Percentiles rank a stretch among this genome's conserved stretches.
phyloP scores from a whole-genome alignment of 371 early-diverging fungal genomes.

The Dinochytrium kinnereticum region DNA sequence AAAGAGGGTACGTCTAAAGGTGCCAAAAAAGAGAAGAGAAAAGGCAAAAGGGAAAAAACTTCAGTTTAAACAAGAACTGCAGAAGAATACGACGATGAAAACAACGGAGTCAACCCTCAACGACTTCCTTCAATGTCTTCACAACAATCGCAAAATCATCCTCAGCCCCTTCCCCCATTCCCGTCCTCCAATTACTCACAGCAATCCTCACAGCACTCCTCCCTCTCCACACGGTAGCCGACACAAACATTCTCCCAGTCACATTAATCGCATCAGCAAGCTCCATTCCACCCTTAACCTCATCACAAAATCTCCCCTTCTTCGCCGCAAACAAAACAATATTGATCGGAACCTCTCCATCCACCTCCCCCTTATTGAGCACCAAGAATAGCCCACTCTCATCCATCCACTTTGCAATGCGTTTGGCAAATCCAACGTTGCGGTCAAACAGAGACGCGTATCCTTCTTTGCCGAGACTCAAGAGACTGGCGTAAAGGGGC shows the following conservation, averaged over 20 bases:
- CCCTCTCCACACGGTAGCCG: conserved; percentile 51
- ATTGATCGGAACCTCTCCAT: conserved; percentile 43
- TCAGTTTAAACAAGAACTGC: too few relatives aligned
- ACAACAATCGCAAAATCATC: conserved; percentile 18
- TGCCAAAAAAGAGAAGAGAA: too few relatives aligned
- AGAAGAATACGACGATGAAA: too few relatives aligned
- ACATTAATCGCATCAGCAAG: conserved; percentile 45
- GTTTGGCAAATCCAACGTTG: conserved; percentile 49
- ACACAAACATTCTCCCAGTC: conserved; percentile 47
- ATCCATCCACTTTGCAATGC: conserved; percentile 51
- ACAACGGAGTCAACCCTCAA: too few relatives aligned
- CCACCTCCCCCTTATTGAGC: conserved; percentile 25
- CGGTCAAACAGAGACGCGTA: conserved; percentile 47
- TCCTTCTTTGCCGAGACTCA: conserved; percentile 50
- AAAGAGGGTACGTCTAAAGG: too few relatives aligned
- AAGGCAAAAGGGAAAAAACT: too few relatives aligned
- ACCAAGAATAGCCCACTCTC: conserved; percentile 8
- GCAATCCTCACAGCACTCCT: conserved; percentile 50
- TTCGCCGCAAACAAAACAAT: conserved; percentile 49
- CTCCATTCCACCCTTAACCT: conserved; percentile 15
- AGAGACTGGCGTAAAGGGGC: conserved; percentile 52
- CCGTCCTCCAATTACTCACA: conserved; percentile 57
- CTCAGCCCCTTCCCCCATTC: conserved; percentile 13
- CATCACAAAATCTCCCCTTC: conserved; percentile 6
- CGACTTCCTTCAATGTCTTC: neutral